Evolutionary conservation across 2,329 filamentous ascomycete genomes (phyloP).

Genomic region (Botrytis paeoniae): DNA sequence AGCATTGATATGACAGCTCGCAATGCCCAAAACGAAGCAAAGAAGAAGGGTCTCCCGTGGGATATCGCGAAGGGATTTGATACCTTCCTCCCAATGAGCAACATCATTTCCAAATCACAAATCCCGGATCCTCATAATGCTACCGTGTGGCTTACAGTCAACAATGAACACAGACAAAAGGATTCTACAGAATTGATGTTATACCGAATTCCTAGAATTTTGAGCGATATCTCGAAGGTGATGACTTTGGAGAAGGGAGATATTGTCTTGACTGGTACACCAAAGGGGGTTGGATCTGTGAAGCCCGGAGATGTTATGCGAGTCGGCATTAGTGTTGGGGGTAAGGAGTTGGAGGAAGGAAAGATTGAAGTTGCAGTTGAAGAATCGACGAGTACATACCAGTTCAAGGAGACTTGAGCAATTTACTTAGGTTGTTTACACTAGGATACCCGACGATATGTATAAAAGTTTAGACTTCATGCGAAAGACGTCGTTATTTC

Average conservation of each 20-base stretch:
- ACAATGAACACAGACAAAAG: constrained; percentile 71
- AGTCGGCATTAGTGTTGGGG: constrained; percentile 74
- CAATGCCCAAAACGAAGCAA: constrained; percentile 93
- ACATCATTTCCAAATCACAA: constrained; percentile 72
- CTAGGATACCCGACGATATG: constrained; percentile 13
- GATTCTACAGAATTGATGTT: constrained; percentile 95
- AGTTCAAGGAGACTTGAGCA: constrained; percentile 68
- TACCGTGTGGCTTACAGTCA: constrained; percentile 82
- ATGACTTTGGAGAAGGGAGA: constrained; percentile 93
- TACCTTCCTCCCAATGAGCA: constrained; percentile 87
- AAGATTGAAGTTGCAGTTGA: constrained; percentile 79
- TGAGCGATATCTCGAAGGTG: constrained; percentile 89
- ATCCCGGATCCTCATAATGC: constrained; percentile 87
- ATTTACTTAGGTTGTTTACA: not conserved
- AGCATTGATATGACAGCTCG: constrained; percentile 97
- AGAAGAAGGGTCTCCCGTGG: constrained; percentile 96
- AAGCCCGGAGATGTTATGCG: constrained; percentile 83
- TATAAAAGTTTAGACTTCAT: not conserved
- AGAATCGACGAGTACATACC: constrained; percentile 74
- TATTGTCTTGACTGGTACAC: constrained; percentile 93
- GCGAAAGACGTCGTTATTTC: not conserved
- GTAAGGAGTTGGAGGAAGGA: constrained; percentile 80
- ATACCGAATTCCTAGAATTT: constrained; percentile 80
- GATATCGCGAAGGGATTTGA: constrained; percentile 96
- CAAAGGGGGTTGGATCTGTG: constrained; percentile 89